Evolutionary conservation across 176 grass and related monocot genomes (phyloP).

Genomic region (Oryza punctata): DNA sequence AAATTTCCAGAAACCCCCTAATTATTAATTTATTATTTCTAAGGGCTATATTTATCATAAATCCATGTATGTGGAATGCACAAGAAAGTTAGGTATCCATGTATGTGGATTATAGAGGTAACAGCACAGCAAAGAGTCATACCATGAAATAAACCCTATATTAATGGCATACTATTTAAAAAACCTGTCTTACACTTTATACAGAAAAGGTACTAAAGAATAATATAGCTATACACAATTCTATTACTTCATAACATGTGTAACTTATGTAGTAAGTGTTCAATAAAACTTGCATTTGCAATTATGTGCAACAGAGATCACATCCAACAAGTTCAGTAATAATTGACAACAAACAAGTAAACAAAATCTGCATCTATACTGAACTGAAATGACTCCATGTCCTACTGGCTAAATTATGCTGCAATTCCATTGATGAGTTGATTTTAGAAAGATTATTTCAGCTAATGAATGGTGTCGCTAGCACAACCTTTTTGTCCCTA

Average conservation of each 20-base stretch:
- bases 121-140: no score
- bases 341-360: slow-evolving; percentile 14
- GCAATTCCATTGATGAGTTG: slow-evolving; percentile 14
- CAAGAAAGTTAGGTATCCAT: no score
- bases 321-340: not conserved
- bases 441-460: slow-evolving; percentile 22
- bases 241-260: not conserved
- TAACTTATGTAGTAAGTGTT: not conserved
- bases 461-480: not conserved
- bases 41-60: no score
- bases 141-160: no score
- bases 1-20: not conserved
- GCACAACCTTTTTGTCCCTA: not conserved
- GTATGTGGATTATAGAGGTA: no score
- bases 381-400: not conserved
- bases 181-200: no score
- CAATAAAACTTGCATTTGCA: slow-evolving; percentile 25
- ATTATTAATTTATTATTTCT: no score
- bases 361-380: not conserved
- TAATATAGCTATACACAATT: not conserved
- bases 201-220: no score
- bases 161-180: no score
- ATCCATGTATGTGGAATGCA: no score
- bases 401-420: not conserved
- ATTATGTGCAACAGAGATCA: slow-evolving; percentile 3